Base-by-base conservation (phyloP, 441 rosid genomes). In the Theobroma grandiflorum region DNA sequence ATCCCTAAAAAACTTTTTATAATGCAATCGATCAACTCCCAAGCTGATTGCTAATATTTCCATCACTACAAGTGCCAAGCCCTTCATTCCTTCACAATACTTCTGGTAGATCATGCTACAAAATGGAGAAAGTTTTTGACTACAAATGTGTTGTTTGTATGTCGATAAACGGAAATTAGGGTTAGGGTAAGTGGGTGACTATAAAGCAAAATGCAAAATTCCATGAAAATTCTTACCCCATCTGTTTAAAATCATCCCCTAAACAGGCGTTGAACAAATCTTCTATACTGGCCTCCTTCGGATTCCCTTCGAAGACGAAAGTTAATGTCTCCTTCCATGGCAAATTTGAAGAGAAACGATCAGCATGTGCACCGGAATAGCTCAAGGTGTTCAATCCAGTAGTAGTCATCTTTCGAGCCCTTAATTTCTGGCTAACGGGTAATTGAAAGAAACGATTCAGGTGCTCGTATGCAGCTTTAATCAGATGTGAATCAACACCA, bases 321-420 rank as follows among this genome's bases (percentile, higher is more conserved):
- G 96, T 86, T 49, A 92, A 89, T 40, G 95, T 91, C 87, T 93
- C 98, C 84, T 93, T 93, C 97, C 97, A 93, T 8, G 96, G 95
- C 57, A 93, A 79, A 79, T 92, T 91, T 12, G 94, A 85, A 12
- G 91, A 82, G 78, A 84, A 91, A 73, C 93, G 81, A 16, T 88
- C 87, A 12, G 94, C 89, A 82, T 90, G 93, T 61, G 94, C 93
- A 50, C 90, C 90, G 0, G 96, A 83, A 64, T 91, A 93, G 10
- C 94, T 93, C 37, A 71, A 61, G 52, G 76, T 52, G 49, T n/a
- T 72, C 35, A 84, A 80, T 16, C 78, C 81, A 0, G 89, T 90
- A 2, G 88, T 2, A 16, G 55, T 78, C 70, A 81, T 79, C 85
- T 81, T n/a, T 83, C 86, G 63, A 84, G 80, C 68, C 85, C 33